Percentiles rank a stretch among this genome's conserved stretches.
phyloP scores from a whole-genome alignment of 2,329 filamentous ascomycete species.

The Mycosphaerella arachidis region DNA sequence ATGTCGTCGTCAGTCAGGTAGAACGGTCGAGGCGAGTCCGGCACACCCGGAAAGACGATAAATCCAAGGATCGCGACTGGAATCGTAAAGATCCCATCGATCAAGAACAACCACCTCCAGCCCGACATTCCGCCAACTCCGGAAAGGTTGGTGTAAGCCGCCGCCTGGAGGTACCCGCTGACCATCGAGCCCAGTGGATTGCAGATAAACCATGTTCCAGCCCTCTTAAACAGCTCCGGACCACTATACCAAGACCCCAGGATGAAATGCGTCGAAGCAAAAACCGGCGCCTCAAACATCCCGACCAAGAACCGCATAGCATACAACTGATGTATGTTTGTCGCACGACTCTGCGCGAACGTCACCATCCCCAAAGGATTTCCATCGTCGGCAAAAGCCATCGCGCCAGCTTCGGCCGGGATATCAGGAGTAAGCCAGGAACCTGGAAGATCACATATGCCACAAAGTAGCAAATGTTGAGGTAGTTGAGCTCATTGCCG shows the following conservation, averaged over 20 bases:
- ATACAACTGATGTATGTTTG: constrained; percentile 37
- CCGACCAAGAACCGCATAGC: constrained; percentile 42
- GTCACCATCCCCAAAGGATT: constrained; percentile 40
- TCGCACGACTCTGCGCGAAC: constrained; percentile 38
- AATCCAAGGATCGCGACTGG: constrained; percentile 7
- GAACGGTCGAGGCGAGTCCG: constrained; percentile 3
- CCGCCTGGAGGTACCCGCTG: constrained; percentile 57
- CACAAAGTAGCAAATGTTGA: constrained; percentile 33
- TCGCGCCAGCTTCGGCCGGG: constrained; percentile 28
- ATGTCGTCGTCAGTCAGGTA: constrained; percentile 1
- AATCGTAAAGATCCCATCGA: constrained; percentile 51
- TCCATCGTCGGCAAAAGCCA: constrained; percentile 36
- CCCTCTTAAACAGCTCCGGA: constrained; percentile 57
- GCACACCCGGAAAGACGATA: constrained; percentile 10
- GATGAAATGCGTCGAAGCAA: constrained; percentile 56
- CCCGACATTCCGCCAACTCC: constrained; percentile 47
- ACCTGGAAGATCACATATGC: constrained; percentile 40
- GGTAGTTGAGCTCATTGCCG: constrained; percentile 39
- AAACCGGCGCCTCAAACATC: constrained; percentile 54
- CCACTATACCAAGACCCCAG: constrained; percentile 59
- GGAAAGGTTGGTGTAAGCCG: constrained; percentile 41
- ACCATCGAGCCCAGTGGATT: constrained; percentile 59
- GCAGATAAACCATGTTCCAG: constrained; percentile 56
- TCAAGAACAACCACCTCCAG: constrained; percentile 53
- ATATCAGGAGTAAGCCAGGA: constrained; percentile 37